Conservation (phyloP, 2,329 filamentous ascomycete species). For the Leptosphaerulina australis region DNA sequence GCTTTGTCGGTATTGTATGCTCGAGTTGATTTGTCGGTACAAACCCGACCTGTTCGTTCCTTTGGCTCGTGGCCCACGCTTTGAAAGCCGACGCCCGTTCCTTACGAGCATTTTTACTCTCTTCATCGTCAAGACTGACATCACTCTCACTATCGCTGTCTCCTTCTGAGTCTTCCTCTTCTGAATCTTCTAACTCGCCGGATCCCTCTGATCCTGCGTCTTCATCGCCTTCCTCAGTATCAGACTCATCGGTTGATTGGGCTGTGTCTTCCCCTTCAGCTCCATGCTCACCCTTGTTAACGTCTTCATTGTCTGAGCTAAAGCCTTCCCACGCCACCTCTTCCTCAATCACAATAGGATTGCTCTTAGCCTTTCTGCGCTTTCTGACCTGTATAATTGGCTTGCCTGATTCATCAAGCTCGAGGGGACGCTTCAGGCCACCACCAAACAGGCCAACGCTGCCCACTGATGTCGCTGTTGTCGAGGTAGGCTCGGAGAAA, state of each 20-base stretch:
- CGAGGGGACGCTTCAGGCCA: conserved; percentile 85
- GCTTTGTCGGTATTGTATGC: conserved; percentile 52
- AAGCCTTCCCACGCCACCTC: conserved; percentile 68
- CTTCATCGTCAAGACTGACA: conserved; percentile 40
- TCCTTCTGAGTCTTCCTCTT: conserved; percentile 47
- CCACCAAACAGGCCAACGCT: conserved; percentile 61
- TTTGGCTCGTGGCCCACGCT: conserved; percentile 84
- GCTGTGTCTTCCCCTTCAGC: background rate
- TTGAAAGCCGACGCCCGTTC: conserved; percentile 77
- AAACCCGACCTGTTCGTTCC: conserved; percentile 81
- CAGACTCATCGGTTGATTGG: conserved; percentile 6
- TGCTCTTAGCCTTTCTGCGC: conserved; percentile 62
- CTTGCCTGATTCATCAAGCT: conserved; percentile 76
- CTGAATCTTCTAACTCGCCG: conserved; percentile 38
- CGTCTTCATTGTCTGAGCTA: conserved; percentile 52
- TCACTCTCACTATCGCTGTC: conserved; percentile 43
- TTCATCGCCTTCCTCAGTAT: conserved; percentile 15
- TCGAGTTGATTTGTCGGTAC: conserved; percentile 54
- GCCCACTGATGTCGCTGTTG: conserved; percentile 8
- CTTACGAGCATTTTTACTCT: conserved; percentile 49
- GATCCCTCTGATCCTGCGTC: conserved; percentile 15
- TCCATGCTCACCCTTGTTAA: conserved; percentile 33
- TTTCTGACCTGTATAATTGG: conserved; percentile 85
- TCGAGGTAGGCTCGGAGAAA: conserved; percentile 4
- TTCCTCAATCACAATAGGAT: conserved; percentile 43